Conservation (phyloP, 129 eudicot genomes). For the Dittrichia graveolens region DNA sequence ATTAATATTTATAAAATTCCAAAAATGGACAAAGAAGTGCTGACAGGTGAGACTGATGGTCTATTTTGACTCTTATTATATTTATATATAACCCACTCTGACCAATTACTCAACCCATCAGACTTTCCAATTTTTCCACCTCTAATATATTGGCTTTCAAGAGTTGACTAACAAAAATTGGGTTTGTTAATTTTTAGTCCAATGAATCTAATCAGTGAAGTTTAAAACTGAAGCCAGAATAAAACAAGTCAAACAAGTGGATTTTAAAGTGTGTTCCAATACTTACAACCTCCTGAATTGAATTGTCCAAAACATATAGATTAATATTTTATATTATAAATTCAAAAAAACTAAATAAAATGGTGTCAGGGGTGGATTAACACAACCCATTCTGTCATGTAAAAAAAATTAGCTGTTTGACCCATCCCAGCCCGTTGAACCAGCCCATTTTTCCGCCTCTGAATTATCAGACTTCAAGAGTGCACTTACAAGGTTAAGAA, state of each 20-base stretch:
- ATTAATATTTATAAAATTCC: too few species aligned
- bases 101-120: background rate
- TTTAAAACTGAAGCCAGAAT: background rate
- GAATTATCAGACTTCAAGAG: background rate
- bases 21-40: too few species aligned
- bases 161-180: background rate
- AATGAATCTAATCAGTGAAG: background rate
- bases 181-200: background rate
- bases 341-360: background rate
- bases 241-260: background rate
- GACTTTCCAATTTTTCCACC: background rate
- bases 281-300: background rate
- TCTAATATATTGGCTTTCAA: background rate
- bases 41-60: background rate
- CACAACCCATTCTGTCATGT: background rate
- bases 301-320: background rate
- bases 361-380: background rate
- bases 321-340: background rate
- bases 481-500: constrained; percentile 69
- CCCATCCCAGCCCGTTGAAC: background rate
- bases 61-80: background rate
- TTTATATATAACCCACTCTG: too few species aligned
- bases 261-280: background rate
- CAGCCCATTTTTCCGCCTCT: background rate
- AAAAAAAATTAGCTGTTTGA: too few species aligned